Evolutionary conservation across 768 basidiomycete genomes (phyloP).

Genomic region (Collybia sp.): DNA sequence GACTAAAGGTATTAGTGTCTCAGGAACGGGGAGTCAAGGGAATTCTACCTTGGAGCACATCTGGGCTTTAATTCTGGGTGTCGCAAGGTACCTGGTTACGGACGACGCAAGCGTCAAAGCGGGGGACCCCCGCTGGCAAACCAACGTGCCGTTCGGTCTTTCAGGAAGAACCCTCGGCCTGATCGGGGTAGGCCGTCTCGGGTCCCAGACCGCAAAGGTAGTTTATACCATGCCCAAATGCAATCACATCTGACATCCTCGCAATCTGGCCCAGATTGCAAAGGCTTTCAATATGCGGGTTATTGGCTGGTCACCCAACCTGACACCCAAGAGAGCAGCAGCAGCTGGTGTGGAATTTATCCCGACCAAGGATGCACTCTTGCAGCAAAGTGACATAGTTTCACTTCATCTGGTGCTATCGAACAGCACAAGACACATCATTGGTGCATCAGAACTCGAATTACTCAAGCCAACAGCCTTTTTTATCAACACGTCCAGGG

Average conservation of each 20-base stretch:
- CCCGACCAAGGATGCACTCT: constrained; percentile 46
- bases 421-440: constrained; percentile 41
- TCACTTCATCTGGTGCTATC: constrained; percentile 60
- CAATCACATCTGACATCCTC: not conserved
- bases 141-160: constrained; percentile 43
- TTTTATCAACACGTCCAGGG: constrained; percentile 65
- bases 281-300: constrained; percentile 57
- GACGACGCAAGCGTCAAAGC: constrained; percentile 47
- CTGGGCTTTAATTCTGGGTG: constrained; percentile 56
- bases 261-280: constrained; percentile 39
- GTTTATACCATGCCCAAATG: constrained; percentile 3
- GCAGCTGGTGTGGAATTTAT: constrained; percentile 46
- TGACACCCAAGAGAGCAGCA: constrained; percentile 52
- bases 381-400: constrained; percentile 51
- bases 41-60: constrained; percentile 59
- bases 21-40: constrained; percentile 39
- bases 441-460: constrained; percentile 41
- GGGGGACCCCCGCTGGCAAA: constrained; percentile 50
- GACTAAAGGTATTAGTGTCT: constrained; percentile 44
- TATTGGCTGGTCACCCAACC: constrained; percentile 60
- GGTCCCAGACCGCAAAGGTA: constrained; percentile 45
- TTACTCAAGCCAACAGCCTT: constrained; percentile 55
- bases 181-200: constrained; percentile 58
- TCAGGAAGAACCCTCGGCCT: constrained; percentile 53
- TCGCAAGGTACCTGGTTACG: constrained; percentile 39